Percentiles rank a stretch among this genome's conserved stretches.
These are phyloP conservation scores for Hemisphaericaspora nanyangensis DNA, from an alignment of 805 yeast species.

Conservation along the genomic window DNA sequence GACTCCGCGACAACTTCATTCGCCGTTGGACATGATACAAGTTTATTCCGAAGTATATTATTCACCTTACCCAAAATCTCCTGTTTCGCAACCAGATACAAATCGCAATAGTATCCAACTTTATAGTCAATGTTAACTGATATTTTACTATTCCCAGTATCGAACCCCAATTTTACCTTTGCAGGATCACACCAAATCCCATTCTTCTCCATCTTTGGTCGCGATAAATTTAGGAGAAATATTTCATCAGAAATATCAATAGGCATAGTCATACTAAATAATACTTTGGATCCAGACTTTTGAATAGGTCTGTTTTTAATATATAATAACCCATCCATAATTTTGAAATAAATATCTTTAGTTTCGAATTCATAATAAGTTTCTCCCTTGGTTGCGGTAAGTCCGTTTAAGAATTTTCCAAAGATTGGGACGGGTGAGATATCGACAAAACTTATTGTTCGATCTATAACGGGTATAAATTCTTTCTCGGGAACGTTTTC, in stretches of 20 bases:
- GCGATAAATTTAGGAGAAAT: slow-evolving; percentile 3
- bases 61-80: slow-evolving; percentile 1
- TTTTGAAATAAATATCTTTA: slow-evolving; percentile 13
- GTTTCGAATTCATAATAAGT: slow-evolving; percentile 8
- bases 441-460: slow-evolving; percentile 7
- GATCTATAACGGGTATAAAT: slow-evolving; percentile 9
- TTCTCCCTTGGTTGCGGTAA: neutral
- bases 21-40: neutral
- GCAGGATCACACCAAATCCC: slow-evolving; percentile 6
- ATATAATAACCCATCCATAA: slow-evolving; percentile 6
- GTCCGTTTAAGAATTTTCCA: slow-evolving; percentile 3
- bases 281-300: neutral
- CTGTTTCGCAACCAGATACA: neutral
- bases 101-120: slow-evolving; percentile 2
- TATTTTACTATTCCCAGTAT: neutral
- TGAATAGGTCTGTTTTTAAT: slow-evolving; percentile 1
- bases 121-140: neutral
- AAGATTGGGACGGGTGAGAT: slow-evolving; percentile 9
- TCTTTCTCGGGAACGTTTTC: neutral
- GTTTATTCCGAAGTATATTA: neutral
- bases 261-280: slow-evolving; percentile 1
- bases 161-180: neutral
- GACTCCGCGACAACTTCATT: neutral
- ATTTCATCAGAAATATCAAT: slow-evolving; percentile 2
- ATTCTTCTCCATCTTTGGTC: slow-evolving; percentile 2